These are phyloP conservation scores for Penicillium verhagenii DNA, from an alignment of 495 filamentous ascomycete genomes.

Conservation along the genomic window DNA sequence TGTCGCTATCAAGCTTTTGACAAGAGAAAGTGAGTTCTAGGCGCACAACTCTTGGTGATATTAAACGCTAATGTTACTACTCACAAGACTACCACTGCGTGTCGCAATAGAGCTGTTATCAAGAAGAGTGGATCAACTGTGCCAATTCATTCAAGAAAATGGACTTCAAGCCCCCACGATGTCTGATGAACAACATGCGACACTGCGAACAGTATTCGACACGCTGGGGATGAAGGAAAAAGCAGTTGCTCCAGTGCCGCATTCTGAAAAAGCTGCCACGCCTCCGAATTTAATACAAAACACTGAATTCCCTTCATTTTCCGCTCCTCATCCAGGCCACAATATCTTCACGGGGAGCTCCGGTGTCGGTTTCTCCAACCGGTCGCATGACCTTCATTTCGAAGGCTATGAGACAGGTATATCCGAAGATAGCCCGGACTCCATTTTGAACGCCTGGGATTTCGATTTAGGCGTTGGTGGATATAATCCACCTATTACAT, in stretches of 20 bases:
- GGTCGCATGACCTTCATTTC: too few relatives aligned
- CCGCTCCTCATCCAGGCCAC: too few relatives aligned
- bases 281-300: too few relatives aligned
- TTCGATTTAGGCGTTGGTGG: neutral
- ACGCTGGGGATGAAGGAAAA: neutral
- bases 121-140: constrained; percentile 18
- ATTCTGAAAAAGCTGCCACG: too few relatives aligned
- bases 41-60: too few relatives aligned
- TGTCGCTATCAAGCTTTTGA: constrained; percentile 26
- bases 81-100: constrained; percentile 16
- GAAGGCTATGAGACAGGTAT: too few relatives aligned
- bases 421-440: neutral
- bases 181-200: neutral
- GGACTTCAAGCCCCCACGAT: constrained; percentile 17
- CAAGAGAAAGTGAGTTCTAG: constrained; percentile 29
- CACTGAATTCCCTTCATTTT: too few relatives aligned
- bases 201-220: neutral
- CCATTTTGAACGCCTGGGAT: neutral
- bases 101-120: constrained; percentile 23
- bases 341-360: too few relatives aligned
- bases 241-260: too few relatives aligned
- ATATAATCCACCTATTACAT: neutral
- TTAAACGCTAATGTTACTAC: neutral
- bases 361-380: too few relatives aligned
- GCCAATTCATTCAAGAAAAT: constrained; percentile 17